Base-by-base conservation (phyloP, 164 flowering plant species). In the Umbellularia californica region DNA sequence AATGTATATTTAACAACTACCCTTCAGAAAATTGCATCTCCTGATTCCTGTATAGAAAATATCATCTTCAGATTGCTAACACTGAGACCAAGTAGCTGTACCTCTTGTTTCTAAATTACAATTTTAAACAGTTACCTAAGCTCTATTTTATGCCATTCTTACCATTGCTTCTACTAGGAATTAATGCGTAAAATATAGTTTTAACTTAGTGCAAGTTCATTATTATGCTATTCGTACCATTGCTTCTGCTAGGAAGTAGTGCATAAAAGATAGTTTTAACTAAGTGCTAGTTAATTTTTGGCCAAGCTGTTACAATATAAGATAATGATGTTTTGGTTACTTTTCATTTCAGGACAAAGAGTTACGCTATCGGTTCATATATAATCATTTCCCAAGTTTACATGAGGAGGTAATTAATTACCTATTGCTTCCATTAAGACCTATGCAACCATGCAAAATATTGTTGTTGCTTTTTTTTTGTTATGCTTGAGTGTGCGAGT, bases 371-470 rank as follows among this genome's bases (percentile, higher is more conserved):
- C 92, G 97, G 30, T 95, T 95, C 80, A 95, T 93, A 81, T 95
- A 93, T 74, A 95, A 95, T 76, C 96, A 90, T 79, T 92, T 90
- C 73, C 99, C 99, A 75, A 92, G 91, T 80, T 84, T 95, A 80
- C 86, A 90, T 24, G 99, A 95, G 84, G 85, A 90, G 91, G 99
- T 95, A 88, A 84, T 55, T 70, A 25, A 47, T 74, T 81, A 65
- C 20, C 51, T 50, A 50, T 69, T 33, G 52, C 5, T 58, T 65
- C 25, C 27, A 6, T 67, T 27, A 30, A 25, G 27, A 17, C 33
- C 47, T 28, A 28, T 7, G 47, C 14, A 30, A 67, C 20, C 41
- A 14, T 17, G 19, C 17, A 33, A 23, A 35, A 25, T 30, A 65
- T 24, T 23, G 24, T 65, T 25, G 30, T 65, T n/a, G 24, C 27